Conservation (phyloP, 345 rosid species). For the Eucalyptus marginata region DNA sequence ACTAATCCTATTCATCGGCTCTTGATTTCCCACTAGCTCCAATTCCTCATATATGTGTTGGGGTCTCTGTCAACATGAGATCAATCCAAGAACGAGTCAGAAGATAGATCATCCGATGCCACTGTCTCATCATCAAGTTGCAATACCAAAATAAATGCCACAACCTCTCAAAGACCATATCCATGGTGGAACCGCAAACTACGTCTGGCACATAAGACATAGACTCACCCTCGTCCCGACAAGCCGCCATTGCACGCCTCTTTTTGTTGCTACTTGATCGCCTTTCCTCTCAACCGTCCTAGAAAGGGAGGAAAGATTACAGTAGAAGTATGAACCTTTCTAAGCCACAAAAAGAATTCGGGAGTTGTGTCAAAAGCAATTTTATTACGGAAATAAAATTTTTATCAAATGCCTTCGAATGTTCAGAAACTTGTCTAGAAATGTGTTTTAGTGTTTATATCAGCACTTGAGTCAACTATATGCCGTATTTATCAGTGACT, state of each 20-base stretch:
- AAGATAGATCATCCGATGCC: background rate
- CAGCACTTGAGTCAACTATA: background rate
- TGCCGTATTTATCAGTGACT: rapidly evolving
- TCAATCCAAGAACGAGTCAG: background rate
- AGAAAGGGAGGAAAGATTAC: background rate
- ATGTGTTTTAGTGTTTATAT: background rate
- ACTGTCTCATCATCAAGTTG: background rate
- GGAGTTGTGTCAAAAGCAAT: too few relatives aligned
- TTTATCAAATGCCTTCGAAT: too few relatives aligned
- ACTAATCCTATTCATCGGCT: background rate
- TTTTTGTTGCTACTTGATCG: background rate
- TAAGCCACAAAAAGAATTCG: too few relatives aligned
- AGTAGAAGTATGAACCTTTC: background rate
- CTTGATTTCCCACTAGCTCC: background rate
- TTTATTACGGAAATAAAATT: rapidly evolving
- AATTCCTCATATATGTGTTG: background rate
- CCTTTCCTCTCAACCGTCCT: background rate
- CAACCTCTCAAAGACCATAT: background rate
- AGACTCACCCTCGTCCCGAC: background rate
- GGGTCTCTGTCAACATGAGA: background rate
- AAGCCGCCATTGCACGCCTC: background rate
- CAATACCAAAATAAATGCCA: background rate
- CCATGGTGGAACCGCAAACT: background rate
- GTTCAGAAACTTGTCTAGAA: rapidly evolving
- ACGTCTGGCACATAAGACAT: background rate